phyloP scores from a whole-genome alignment of 176 grass and related monocot species.

The Rhynchospora tenuis region DNA sequence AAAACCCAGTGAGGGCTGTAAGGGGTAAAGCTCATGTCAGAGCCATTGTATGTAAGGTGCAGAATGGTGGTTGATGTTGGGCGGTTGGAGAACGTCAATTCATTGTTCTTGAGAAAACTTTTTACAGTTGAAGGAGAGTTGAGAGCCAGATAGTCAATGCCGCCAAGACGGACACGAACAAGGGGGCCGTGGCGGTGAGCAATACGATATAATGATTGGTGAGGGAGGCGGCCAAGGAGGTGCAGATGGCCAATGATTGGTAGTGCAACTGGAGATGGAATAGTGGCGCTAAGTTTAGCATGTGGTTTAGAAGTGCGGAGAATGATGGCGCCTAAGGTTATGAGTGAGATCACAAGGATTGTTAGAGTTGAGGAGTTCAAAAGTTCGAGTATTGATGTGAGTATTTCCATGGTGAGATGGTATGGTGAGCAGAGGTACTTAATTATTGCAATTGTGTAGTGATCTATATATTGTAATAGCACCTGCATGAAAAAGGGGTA shows the following conservation, averaged over 20 bases:
- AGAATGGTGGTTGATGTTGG: conserved; percentile 22
- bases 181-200: conserved; percentile 37
- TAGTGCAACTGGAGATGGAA: conserved; percentile 34
- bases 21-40: conserved; percentile 54
- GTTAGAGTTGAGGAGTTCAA: neutral
- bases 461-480: too few relatives aligned
- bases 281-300: conserved; percentile 1
- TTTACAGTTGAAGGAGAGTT: too few relatives aligned
- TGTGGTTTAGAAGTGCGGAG: too few relatives aligned
- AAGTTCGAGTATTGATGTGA: conserved; percentile 6
- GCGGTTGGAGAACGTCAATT: conserved; percentile 50
- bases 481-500: too few relatives aligned
- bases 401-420: conserved; percentile 2
- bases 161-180: conserved; percentile 49
- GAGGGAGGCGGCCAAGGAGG: conserved; percentile 48
- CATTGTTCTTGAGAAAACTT: conserved; percentile 46
- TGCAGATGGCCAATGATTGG: conserved; percentile 75
- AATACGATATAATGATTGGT: conserved; percentile 48
- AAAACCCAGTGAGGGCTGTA: conserved; percentile 58
- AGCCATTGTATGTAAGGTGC: conserved; percentile 42
- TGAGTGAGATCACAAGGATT: conserved; percentile 24
- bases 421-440: too few relatives aligned
- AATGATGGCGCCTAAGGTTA: too few relatives aligned
- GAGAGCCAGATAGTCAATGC: too few relatives aligned
- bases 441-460: too few relatives aligned